Base-by-base conservation (phyloP, 768 basidiomycete species). In the Pisolithus marmoratus region DNA sequence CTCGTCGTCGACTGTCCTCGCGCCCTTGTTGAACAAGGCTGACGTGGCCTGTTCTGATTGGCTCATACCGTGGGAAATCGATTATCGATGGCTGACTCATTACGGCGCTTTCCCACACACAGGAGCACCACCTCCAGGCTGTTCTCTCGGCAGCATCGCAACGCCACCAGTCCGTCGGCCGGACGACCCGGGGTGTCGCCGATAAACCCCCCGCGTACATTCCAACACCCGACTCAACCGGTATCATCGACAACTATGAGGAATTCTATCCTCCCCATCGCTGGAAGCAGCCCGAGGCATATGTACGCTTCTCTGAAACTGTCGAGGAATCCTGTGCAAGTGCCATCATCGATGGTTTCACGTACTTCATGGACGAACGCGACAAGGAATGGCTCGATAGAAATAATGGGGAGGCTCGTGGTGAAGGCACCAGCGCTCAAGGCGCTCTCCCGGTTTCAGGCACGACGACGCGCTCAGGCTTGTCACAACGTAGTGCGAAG, bases 361-460 rank as follows among this genome's bases (percentile, higher is more conserved):
- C 84, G 2, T 97, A 98, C 63, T 90, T 83, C 57, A 90, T 97
- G 88, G 95, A 99, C 60, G 96, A 98, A 67, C 85, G 87, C 17
- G 95, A 98, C 72, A 84, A 87, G 61, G 87, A 88, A 57, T 99
- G 95, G 95, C 79, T 99, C 29, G 87, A 90, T 60, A 87, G 83
- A 70, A 92, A 91, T 63, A 96, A 97, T 60, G 85, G 86, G 62
- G 82, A 86, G 51, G 90, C 88, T 2, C 78, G 86, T 14, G 90
- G 87, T 17, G 90, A 93, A 65, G 92, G 92, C 17, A 87, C 89
- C 1, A 90, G 86, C 55, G 78, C 80, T 0, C 88, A 89, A 60
- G 85, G 84, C 20, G 82, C 84, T 5, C 61, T 87, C 38, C 82
- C 83, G 9, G 65, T 71, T 2, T 71, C 76, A 1, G 72, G 74